These are phyloP conservation scores for Rhodotorula toruloides DNA, from an alignment of 768 basidiomycete species.

Conservation along the genomic window DNA sequence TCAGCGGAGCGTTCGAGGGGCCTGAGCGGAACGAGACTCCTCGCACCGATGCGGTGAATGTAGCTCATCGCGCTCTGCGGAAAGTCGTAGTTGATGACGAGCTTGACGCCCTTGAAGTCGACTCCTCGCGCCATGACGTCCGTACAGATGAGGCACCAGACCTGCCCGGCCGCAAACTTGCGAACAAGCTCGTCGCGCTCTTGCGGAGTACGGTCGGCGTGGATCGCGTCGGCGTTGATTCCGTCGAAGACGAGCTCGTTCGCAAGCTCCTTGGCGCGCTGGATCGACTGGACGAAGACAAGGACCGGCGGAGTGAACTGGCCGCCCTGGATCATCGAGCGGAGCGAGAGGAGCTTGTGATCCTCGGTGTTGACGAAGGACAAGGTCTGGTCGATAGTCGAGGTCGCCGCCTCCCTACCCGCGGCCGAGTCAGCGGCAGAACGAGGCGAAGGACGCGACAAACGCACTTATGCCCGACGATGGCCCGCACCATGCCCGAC, in stretches of 20 bases:
- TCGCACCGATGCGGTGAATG: constrained; percentile 84
- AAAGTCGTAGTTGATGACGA: constrained; percentile 96
- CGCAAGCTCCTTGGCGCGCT: constrained; percentile 56
- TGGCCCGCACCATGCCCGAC: constrained; percentile 73
- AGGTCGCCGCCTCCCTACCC: constrained; percentile 81
- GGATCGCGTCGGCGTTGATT: constrained; percentile 75
- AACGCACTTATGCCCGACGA: constrained; percentile 91
- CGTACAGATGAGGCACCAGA: constrained; percentile 93
- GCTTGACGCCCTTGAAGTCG: constrained; percentile 90
- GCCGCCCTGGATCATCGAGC: constrained; percentile 65
- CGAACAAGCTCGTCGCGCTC: constrained; percentile 79
- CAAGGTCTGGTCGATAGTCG: constrained; percentile 80
- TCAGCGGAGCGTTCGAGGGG: too few relatives aligned
- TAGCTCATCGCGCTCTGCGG: constrained; percentile 93
- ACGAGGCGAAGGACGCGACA: neutral
- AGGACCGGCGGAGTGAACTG: constrained; percentile 80
- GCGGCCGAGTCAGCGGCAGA: neutral
- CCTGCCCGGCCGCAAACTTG: constrained; percentile 79
- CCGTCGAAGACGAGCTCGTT: constrained; percentile 78
- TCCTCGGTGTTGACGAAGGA: constrained; percentile 87
- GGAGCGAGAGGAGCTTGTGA: constrained; percentile 86
- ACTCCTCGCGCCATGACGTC: constrained; percentile 98
- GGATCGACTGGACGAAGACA: constrained; percentile 83
- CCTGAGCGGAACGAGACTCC: too few relatives aligned
- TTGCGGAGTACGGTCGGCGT: constrained; percentile 80